Conservation (phyloP, 768 basidiomycete genomes). For the Rhodotorula babjevae region DNA sequence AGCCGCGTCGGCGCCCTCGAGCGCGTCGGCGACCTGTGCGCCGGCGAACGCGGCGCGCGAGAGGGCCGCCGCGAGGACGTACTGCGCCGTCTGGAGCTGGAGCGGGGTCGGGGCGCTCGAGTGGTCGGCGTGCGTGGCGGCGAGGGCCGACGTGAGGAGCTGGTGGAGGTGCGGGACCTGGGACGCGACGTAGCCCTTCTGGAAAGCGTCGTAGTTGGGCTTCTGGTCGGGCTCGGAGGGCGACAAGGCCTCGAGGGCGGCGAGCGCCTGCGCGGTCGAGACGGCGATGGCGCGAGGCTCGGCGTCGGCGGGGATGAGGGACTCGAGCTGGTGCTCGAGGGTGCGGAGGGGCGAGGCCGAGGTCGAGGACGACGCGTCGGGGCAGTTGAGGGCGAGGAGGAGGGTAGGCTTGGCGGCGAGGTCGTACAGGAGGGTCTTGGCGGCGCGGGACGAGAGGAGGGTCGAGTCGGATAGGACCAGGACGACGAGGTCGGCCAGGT, state of each 20-base stretch:
- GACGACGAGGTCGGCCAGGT: constrained; percentile 32
- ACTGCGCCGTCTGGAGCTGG: constrained; percentile 12
- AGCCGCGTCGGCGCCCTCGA: neutral
- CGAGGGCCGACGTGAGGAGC: constrained; percentile 4
- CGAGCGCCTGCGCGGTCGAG: constrained; percentile 24
- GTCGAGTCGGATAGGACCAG: constrained; percentile 29
- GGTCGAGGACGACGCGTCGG: constrained; percentile 1
- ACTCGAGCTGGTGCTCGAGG: constrained; percentile 18
- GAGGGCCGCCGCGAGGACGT: constrained; percentile 14
- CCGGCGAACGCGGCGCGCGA: constrained; percentile 17
- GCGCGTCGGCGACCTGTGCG: constrained; percentile 18
- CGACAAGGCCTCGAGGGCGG: constrained; percentile 16
- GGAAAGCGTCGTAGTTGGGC: constrained; percentile 17
- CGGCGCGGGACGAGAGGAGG: constrained; percentile 1
- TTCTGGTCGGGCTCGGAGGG: neutral
- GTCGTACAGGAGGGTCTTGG: constrained; percentile 14
- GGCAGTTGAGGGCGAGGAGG: constrained; percentile 23
- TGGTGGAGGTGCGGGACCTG: constrained; percentile 22
- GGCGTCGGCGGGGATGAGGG: neutral
- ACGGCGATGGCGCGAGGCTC: constrained; percentile 3
- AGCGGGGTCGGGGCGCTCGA: neutral
- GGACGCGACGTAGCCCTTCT: constrained; percentile 20
- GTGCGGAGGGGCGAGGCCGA: constrained; percentile 6
- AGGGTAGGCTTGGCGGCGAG: constrained; percentile 28
- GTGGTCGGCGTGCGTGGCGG: neutral